Evolutionary conservation across 2,329 filamentous ascomycete species (phyloP), one percentile per base, ranked within the genome.

Genomic region (Fusarium mangiferae): DNA sequence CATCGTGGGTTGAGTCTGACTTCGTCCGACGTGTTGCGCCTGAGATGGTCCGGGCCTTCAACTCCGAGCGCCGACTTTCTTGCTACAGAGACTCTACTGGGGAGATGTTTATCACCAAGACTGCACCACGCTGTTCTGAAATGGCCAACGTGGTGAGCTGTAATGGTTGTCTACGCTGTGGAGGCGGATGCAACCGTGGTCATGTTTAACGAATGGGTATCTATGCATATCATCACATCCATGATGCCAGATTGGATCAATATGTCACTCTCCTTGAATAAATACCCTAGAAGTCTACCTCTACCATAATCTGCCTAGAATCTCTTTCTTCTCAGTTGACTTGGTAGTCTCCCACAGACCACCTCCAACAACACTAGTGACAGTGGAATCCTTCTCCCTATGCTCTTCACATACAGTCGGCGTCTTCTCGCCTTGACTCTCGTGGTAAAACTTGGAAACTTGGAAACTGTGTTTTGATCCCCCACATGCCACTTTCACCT

Each of bases 361-460:
- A 33, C 7, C 61, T 33, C 30, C 54, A 36, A 49, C 41, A 36
- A 58, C 41, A 36, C n/a, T 72, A 1, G 58, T 28, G 7, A 41
- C 51, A 1, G 56, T 64, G 2, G 17, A 17, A 44, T 68, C 68
- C 11, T 44, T 46, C 24, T 72, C 63, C 17, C 46, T 52, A 45
- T 76, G 74, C 33, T 66, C 64, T 13, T 61, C 41, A 33, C 81
- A 82, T 11, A 59, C 70, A 6, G 67, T 68, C 8, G 79, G 79
- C 20, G 76, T 35, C 8, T 52, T 56, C 52, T 75, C 70, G 4
- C 80, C 81, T 61, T 82, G 81, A 12, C 80, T 80, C 69, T 82
- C 81, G 48, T 79, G 80, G 49, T 81, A 83, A 65, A 83, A 83
- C 4, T 38, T 63, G 3, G 81, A 83, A 4, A 80, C 64, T 5